Evolutionary conservation across 1,284 basidiomycete genomes (phyloP).

Genomic region (Veloporphyrellus conicus): DNA sequence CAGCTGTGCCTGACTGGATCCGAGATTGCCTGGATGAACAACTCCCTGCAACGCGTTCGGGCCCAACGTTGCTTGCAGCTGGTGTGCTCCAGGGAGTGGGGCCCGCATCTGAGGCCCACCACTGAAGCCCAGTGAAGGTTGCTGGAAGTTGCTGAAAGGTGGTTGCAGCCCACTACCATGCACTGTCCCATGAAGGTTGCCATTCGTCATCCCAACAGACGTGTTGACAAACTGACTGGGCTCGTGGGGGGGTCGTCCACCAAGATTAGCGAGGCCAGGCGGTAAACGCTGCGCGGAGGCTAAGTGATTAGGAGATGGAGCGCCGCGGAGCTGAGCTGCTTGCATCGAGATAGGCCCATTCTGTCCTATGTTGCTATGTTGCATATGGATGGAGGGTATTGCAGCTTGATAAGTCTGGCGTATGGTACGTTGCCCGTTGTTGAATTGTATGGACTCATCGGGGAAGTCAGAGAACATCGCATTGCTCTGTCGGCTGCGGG

Average conservation of each 20-base stretch:
- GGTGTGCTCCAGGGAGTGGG: constrained; percentile 47
- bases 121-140: constrained; percentile 42
- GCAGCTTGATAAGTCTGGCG: constrained; percentile 54
- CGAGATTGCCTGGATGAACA: constrained; percentile 51
- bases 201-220: constrained; percentile 44
- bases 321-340: constrained; percentile 62
- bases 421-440: constrained; percentile 50
- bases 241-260: constrained; percentile 74
- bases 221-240: constrained; percentile 61
- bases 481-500: constrained; percentile 55
- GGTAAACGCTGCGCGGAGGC: constrained; percentile 60
- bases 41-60: constrained; percentile 44
- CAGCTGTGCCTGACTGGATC: constrained; percentile 42
- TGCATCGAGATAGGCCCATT: constrained; percentile 56
- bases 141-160: constrained; percentile 49
- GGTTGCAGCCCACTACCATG: constrained; percentile 49
- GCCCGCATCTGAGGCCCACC: constrained; percentile 50
- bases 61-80: constrained; percentile 41
- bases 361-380: constrained; percentile 46
- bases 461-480: constrained; percentile 55
- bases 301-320: constrained; percentile 57
- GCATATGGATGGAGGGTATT: constrained; percentile 47
- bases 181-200: constrained; percentile 43
- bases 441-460: constrained; percentile 61
- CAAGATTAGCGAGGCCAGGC: constrained; percentile 78